phyloP scores from a whole-genome alignment of 1,284 basidiomycete species.

The Ceratobasidium sp. region DNA sequence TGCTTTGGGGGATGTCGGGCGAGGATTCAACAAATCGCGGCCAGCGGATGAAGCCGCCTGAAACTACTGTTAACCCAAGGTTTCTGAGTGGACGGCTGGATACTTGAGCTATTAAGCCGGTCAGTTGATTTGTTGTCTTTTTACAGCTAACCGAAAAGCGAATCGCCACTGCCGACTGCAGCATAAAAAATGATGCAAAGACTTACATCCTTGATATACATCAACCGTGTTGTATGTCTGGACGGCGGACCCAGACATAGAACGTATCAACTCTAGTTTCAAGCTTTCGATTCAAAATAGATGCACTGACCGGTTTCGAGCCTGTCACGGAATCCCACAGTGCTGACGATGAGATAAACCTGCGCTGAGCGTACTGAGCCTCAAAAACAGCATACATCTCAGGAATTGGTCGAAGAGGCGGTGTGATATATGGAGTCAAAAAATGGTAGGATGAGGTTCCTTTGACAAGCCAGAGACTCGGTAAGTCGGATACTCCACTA shows the following conservation, averaged over 20 bases:
- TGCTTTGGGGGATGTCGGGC: neutral
- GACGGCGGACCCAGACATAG: no score
- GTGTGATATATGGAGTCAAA: neutral
- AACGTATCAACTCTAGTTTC: neutral
- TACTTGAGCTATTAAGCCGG: neutral
- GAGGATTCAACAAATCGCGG: neutral
- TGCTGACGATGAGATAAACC: neutral
- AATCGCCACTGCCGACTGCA: no score
- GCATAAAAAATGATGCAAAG: neutral
- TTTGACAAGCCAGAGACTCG: neutral
- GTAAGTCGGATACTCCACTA: neutral
- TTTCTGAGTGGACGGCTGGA: neutral
- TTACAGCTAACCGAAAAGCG: neutral
- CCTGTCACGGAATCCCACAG: neutral
- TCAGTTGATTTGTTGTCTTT: neutral
- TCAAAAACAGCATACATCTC: neutral
- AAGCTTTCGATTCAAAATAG: neutral
- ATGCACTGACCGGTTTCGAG: neutral
- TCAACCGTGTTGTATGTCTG: neutral
- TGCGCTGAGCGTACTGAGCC: neutral
- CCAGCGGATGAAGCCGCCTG: neutral
- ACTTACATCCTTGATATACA: neutral
- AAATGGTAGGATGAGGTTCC: neutral
- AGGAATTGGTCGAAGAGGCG: neutral
- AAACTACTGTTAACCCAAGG: neutral